These are phyloP conservation scores for Sanghuangporus weigelae DNA, from an alignment of 1,284 basidiomycete genomes.

Conservation along the genomic window DNA sequence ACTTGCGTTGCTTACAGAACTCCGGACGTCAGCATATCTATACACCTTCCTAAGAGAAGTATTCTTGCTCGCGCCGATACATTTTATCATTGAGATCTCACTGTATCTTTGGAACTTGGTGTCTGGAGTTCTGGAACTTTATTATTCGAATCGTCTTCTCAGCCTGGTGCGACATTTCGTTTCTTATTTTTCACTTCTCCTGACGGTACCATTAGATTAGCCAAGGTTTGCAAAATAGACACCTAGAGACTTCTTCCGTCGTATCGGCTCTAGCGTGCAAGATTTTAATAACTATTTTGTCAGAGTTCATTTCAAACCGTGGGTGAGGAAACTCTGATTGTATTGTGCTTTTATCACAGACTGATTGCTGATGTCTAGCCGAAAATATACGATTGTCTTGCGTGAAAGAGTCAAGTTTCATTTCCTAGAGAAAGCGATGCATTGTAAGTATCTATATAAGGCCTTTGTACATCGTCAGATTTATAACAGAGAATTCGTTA, in stretches of 20 bases:
- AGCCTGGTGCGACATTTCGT: not conserved
- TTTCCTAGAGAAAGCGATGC: conserved; percentile 5
- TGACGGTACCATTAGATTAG: not conserved
- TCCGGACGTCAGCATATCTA: not conserved
- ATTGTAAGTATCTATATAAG: not conserved
- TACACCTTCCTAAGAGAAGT: not conserved
- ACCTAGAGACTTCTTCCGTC: not conserved
- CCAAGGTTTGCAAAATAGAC: not conserved
- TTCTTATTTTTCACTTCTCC: not conserved
- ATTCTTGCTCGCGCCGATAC: not conserved
- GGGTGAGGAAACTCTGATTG: not conserved
- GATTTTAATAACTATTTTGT: not conserved
- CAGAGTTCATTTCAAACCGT: too few relatives aligned
- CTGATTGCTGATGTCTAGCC: not conserved
- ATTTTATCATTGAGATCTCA: not conserved
- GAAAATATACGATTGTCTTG: not conserved
- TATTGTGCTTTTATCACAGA: not conserved
- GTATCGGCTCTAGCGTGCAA: not conserved
- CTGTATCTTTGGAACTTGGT: not conserved
- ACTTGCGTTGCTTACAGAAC: too few relatives aligned
- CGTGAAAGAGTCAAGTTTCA: not conserved
- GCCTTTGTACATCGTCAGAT: not conserved
- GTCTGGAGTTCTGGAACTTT: not conserved
- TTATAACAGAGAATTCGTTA: not conserved
- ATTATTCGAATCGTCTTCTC: not conserved